These are phyloP conservation scores for Phialophora macrospora DNA, from an alignment of 2,329 filamentous ascomycete species.

Conservation along the genomic window DNA sequence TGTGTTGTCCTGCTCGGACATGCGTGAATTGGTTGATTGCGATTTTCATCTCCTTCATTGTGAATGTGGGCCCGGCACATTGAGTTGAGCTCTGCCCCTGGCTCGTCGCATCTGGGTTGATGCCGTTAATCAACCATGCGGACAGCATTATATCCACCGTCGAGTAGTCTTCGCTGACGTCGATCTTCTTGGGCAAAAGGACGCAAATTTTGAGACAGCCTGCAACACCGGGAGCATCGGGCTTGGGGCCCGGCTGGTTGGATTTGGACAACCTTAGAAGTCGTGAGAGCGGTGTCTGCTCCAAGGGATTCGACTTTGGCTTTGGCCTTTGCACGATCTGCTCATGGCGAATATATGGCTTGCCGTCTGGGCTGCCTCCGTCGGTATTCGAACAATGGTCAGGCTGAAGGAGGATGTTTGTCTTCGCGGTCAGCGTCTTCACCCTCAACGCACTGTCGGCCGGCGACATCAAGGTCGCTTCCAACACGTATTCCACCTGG, in stretches of 20 bases:
- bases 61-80: background rate
- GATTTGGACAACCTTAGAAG: constrained; percentile 12
- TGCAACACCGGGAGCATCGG: background rate
- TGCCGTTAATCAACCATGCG: background rate
- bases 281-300: constrained; percentile 2
- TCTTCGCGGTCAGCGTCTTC: constrained; percentile 3
- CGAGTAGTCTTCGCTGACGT: constrained; percentile 6
- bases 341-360: background rate
- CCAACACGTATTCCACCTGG: constrained; percentile 13
- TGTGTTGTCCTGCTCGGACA: constrained; percentile 5
- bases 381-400: background rate
- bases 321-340: background rate
- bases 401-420: constrained; percentile 3
- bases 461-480: constrained; percentile 9
- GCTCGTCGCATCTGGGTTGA: background rate
- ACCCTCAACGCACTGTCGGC: background rate
- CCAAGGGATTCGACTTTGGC: background rate
- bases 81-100: background rate
- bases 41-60: constrained; percentile 9
- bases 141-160: constrained; percentile 9
- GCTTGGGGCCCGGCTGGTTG: background rate
- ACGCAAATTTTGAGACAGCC: constrained; percentile 1
- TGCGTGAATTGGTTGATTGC: constrained; percentile 9
- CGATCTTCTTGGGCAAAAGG: constrained; percentile 9
- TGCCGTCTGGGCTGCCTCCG: background rate